Evolutionary conservation across 805 yeast species (phyloP), one percentile per base, ranked within the genome.

Genomic region (Barnettozyma californica): DNA sequence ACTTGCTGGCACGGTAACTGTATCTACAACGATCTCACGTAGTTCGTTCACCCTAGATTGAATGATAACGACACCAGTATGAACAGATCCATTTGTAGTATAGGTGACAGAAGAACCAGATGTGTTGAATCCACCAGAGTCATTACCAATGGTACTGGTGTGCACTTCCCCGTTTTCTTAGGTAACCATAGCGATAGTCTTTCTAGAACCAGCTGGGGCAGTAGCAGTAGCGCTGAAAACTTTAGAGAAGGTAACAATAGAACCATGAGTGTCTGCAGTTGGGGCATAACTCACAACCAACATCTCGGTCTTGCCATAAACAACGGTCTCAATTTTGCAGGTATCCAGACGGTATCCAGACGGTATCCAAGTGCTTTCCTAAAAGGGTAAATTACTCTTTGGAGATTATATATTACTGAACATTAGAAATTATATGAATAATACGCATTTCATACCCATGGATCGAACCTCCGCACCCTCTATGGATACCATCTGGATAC

Each of bases 261-360:
- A 38, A 9, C 47, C 47, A 2, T 21, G 33, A 11, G 26, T 19
- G 21, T 45, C 21, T 6, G 43, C 39, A n/a, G 43, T 38, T 23
- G 47, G 47, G 18, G 31, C 39, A 43, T 45, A 39, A 16, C 42
- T 39, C 16, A 45, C 43, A 33, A 39, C 16, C 16, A 25, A 29
- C 11, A 43, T 45, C 19, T 45, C 34, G 31, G 47, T 45, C 43
- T 31, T 23, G 26, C 43, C 36, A 23, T 23, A 9, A 27, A 44
- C 23, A 39, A 49, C 35, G 44, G 18, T 16, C 21, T 38, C 26
- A 26, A 44, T n/a, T n/a, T n/a, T n/a, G n/a, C n/a, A n/a, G n/a
- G n/a, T n/a, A n/a, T n/a, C n/a, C n/a, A n/a, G n/a, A n/a, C n/a
- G n/a, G n/a, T n/a, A n/a, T n/a, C n/a, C n/a, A n/a, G n/a, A n/a